A percentile compares a stretch with the other conserved stretches of the same genome.
Conservation (phyloP, 805 yeast genomes). For the Debaryomyces castellii region DNA sequence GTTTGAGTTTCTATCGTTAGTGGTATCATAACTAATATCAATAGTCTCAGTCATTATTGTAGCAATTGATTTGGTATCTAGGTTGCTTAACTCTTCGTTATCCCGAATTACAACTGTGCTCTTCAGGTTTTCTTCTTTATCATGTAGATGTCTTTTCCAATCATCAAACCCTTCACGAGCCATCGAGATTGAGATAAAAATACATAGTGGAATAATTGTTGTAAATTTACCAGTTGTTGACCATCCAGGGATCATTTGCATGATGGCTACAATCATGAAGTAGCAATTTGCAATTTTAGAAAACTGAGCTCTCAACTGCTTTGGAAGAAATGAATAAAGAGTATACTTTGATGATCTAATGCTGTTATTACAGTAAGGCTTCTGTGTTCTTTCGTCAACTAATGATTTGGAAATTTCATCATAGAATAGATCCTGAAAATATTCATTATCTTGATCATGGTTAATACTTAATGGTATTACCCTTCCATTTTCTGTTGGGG, state of each 20-base stretch:
- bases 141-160: slow-evolving; percentile 80
- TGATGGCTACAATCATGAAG: slow-evolving; percentile 82
- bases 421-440: slow-evolving; percentile 29
- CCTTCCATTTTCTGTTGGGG: slow-evolving; percentile 69
- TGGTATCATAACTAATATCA: slow-evolving; percentile 12
- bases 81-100: slow-evolving; percentile 24
- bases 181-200: slow-evolving; percentile 87
- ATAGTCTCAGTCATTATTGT: slow-evolving; percentile 41
- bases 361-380: slow-evolving; percentile 61
- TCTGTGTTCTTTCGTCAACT: slow-evolving; percentile 68
- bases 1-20: slow-evolving; percentile 2
- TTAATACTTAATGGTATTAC: slow-evolving; percentile 63
- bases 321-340: slow-evolving; percentile 76
- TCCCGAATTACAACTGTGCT: slow-evolving; percentile 30
- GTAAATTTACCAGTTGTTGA: slow-evolving; percentile 95
- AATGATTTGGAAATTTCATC: slow-evolving; percentile 28
- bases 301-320: slow-evolving; percentile 87
- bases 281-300: slow-evolving; percentile 91
- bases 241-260: slow-evolving; percentile 97
- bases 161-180: slow-evolving; percentile 94
- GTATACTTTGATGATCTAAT: slow-evolving; percentile 89
- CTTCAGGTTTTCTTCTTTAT: slow-evolving; percentile 74
- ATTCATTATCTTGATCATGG: slow-evolving; percentile 30
- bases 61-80: slow-evolving; percentile 37
- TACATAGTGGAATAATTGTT: slow-evolving; percentile 82